These are phyloP conservation scores for Candida gigantensis DNA, from an alignment of 1,139 yeast genomes.

Conservation along the genomic window DNA sequence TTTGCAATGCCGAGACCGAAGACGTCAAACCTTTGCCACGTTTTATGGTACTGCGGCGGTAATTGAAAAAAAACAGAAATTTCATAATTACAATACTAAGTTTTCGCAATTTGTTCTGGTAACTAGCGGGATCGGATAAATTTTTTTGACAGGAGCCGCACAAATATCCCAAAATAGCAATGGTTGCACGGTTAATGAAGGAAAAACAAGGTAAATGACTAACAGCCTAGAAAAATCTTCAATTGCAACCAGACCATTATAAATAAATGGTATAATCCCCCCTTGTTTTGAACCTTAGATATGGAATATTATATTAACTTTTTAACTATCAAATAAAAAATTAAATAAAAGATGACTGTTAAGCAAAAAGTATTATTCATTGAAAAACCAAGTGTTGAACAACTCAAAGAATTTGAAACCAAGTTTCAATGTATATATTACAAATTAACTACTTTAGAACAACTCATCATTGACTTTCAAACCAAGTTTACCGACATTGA, in stretches of 20 bases:
- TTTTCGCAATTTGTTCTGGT: background rate
- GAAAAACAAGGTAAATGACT: background rate
- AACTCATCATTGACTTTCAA: conserved; percentile 39
- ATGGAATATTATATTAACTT: no score
- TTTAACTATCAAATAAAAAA: no score
- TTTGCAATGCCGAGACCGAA: no score
- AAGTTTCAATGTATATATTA: conserved; percentile 48
- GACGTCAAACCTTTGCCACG: background rate
- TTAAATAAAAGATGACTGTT: conserved; percentile 14
- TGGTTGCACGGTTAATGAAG: conserved; percentile 2
- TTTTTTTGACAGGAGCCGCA: conserved; percentile 4
- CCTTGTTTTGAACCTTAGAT: no score
- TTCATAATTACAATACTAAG: no score
- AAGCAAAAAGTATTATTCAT: conserved; percentile 45
- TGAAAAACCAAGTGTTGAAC: conserved; percentile 36
- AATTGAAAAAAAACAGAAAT: background rate
- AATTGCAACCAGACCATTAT: no score
- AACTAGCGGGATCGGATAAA: conserved; percentile 1
- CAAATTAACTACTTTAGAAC: conserved; percentile 39
- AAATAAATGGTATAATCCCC: no score
- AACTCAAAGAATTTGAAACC: conserved; percentile 27
- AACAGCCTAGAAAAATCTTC: no score
- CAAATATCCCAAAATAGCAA: background rate
- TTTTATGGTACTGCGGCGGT: background rate
- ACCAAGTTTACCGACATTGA: conserved; percentile 40